These are phyloP conservation scores for Diplodia seriata DNA, from an alignment of 2,329 filamentous ascomycete species.

Conservation along the genomic window DNA sequence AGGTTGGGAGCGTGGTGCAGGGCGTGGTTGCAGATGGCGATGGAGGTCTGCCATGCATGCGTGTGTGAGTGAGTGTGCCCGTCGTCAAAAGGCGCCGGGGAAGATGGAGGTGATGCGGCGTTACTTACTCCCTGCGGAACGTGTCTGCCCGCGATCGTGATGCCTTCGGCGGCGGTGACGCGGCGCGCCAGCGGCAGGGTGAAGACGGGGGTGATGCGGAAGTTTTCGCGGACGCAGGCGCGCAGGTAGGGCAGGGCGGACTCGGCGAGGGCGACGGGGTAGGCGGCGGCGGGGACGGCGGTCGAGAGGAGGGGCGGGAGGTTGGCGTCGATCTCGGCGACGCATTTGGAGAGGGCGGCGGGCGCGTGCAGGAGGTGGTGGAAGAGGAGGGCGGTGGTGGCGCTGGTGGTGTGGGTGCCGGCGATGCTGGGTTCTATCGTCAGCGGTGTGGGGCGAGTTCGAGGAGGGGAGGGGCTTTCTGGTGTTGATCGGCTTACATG, in stretches of 20 bases:
- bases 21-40: slow-evolving; percentile 45
- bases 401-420: slow-evolving; percentile 46
- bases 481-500: slow-evolving; percentile 36
- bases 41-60: slow-evolving; percentile 41
- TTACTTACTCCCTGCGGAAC: slow-evolving; percentile 40
- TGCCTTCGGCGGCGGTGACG: slow-evolving; percentile 39
- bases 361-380: slow-evolving; percentile 45
- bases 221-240: slow-evolving; percentile 43
- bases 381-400: slow-evolving; percentile 42
- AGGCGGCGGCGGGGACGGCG: slow-evolving; percentile 34
- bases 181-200: slow-evolving; percentile 45
- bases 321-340: slow-evolving; percentile 37
- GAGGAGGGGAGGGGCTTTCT: too few relatives aligned
- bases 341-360: slow-evolving; percentile 36
- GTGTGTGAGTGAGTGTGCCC: neutral
- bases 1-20: slow-evolving; percentile 15
- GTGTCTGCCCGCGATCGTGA: slow-evolving; percentile 39
- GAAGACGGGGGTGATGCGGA: slow-evolving; percentile 46
- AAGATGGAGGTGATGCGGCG: too few relatives aligned
- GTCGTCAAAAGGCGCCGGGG: too few relatives aligned
- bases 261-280: slow-evolving; percentile 40
- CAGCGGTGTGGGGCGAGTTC: neutral
- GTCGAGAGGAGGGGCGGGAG: neutral
- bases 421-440: slow-evolving; percentile 36
- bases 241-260: slow-evolving; percentile 38